A percentile compares a stretch with the other conserved stretches of the same genome.
Evolutionary conservation across 2,329 filamentous ascomycete species (phyloP).

Genomic region (Stachybotrys chlorohalonatus): DNA sequence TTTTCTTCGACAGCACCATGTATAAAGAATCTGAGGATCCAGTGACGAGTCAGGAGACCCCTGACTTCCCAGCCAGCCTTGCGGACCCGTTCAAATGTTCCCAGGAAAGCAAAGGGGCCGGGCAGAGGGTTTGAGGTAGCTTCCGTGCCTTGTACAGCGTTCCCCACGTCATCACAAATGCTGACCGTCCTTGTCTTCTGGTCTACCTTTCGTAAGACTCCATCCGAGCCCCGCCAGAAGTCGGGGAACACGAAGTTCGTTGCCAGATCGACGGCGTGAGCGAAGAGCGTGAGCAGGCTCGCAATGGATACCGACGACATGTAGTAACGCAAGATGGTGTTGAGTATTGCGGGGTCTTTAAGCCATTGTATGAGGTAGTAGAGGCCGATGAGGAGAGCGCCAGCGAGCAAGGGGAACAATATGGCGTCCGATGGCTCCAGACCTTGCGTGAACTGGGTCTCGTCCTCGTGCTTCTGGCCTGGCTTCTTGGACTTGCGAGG

Average conservation of each 20-base stretch:
- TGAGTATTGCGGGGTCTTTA: constrained; percentile 70
- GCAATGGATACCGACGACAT: constrained; percentile 74
- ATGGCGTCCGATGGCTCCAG: constrained; percentile 68
- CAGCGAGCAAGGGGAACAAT: constrained; percentile 73
- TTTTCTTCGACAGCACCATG: constrained; percentile 40
- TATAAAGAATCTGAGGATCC: constrained; percentile 39
- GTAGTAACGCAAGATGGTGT: constrained; percentile 75
- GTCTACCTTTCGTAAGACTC: constrained; percentile 36
- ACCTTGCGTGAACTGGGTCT: constrained; percentile 39
- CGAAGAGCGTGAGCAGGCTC: constrained; percentile 63
- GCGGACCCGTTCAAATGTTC: constrained; percentile 9
- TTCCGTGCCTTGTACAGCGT: constrained; percentile 13
- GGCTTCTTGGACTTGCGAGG: constrained; percentile 39
- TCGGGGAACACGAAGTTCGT: constrained; percentile 65
- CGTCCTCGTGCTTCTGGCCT: constrained; percentile 35
- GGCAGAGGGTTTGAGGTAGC: constrained; percentile 19
- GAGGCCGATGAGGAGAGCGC: constrained; percentile 59
- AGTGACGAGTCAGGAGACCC: constrained; percentile 39
- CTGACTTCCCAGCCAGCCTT: constrained; percentile 39
- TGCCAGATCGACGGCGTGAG: constrained; percentile 58
- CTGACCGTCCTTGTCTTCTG: constrained; percentile 28
- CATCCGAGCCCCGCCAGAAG: constrained; percentile 46
- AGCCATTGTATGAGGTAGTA: constrained; percentile 90
- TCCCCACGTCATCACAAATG: constrained; percentile 23
- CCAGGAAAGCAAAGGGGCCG: constrained; percentile 23